Evolutionary conservation across 2,329 filamentous ascomycete genomes (phyloP), one percentile per base, ranked within the genome.

Genomic region (Epichloe sibirici): DNA sequence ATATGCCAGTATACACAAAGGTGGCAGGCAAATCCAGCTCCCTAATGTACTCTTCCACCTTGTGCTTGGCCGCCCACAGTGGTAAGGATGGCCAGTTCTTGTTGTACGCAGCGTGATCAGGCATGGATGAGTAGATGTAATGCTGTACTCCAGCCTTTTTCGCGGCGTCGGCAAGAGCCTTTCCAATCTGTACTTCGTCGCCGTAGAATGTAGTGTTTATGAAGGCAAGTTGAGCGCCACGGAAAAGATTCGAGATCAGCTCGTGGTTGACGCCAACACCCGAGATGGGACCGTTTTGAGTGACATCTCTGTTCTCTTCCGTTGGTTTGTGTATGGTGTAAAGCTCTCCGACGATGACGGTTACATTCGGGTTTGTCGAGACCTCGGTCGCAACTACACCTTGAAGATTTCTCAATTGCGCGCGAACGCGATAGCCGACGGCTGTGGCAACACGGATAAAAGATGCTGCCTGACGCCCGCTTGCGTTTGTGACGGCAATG

Each of bases 171-270:
- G 90, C 93, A 55, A 96, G 77, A 2, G 88, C 86, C 66, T 86
- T 85, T 57, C 93, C 93, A 59, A 96, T 94, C 40, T 84, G 82
- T 54, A 93, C 78, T 74, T 98, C 93, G 69, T 97, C 90, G 49
- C 91, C 93, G 74, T 94, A 95, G 63, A 95, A 94, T 5, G 90
- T 95, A 43, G 93, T 98, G 73, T 98, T 98, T 74, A 97, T 90
- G 69, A 97, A 98, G 55, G 93, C 93, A 49, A 94, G 78, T 61
- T 94, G 86, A 23, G 88, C 86, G 56, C 88, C 89, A 39, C 78
- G 74, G 75, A 97, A 97, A 21, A 97, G 77, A 58, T 86, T 77
- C 51, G 79, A 76, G 63, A 95, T 86, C 58, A 95, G 69, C 1
- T 75, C 74, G 60, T 83, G 77, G 65, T 89, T 88, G 63, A 91